Base-by-base conservation (phyloP, 768 basidiomycete genomes). In the Dictyophora rubrovolvata region DNA sequence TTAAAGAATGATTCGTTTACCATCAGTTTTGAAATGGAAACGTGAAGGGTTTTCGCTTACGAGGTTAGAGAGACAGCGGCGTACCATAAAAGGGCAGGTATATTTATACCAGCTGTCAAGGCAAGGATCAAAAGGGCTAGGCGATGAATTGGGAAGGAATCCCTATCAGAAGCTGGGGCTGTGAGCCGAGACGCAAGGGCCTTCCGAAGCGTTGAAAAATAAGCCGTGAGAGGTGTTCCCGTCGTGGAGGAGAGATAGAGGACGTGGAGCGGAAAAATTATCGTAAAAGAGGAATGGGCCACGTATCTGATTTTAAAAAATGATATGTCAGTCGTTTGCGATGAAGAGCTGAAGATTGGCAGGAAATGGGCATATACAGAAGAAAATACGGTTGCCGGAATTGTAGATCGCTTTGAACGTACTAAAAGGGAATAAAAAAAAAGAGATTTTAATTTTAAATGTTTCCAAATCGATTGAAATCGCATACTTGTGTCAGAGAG, bases 321-420 rank as follows among this genome's bases (percentile, higher is more conserved):
- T 4, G n/a, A 42, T 42, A 3, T 18, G 42, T 54, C 2, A 5
- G 12, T 28, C 4, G 2, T 28, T 28, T 28, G 28, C 7, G 28
- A 28, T 28, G 7, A 28, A 46, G 22, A 14, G 42, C 11, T 48
- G 51, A 11, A 28, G 14, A 33, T 36, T 34, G 48, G 54, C 8
- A 10, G 4, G 42, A n/a, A 14, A 42, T 5, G 35, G 48, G 9
- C 16, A 68, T 87, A 62, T 65, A 90, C 90, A 93, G 90, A 62
- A 91, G 75, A 66, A 97, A 87, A 77, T 84, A 95, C 0, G 95
- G 90, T 60, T 96, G 89, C 55, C 84, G 78, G 72, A 89, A 99
- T 35, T 76, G 81, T 33, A 91, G 73, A 1, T 77, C 79, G 1
- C 82, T 82, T 69, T 93, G 89, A 14, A 95, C 82, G 72, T 92